Conservation (phyloP, 2,329 filamentous ascomycete species). For the Penicillium sp. region DNA sequence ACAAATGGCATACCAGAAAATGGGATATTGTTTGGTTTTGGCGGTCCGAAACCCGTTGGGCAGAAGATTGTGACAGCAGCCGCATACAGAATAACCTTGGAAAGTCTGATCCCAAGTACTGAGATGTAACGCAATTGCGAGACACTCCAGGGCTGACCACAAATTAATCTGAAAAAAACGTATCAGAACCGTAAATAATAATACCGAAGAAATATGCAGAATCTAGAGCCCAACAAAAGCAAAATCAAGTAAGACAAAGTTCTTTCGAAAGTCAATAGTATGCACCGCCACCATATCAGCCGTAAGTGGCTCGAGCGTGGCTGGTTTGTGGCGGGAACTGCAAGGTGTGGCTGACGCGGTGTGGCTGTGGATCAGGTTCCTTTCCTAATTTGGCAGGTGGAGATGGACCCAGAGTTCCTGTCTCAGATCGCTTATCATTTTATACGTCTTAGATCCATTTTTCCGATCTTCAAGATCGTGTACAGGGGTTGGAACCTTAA, state of each 20-base stretch:
- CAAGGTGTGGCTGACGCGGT: conserved; percentile 22
- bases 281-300: conserved; percentile 17
- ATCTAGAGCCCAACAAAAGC: conserved; percentile 9
- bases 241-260: conserved; percentile 6
- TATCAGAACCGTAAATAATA: not conserved
- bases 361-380: conserved; percentile 17
- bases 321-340: conserved; percentile 11
- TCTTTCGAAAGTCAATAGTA: conserved; percentile 11
- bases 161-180: not conserved
- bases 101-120: not conserved
- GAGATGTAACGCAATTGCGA: not conserved
- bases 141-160: not conserved
- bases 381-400: conserved; percentile 14
- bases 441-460: not conserved
- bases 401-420: not conserved
- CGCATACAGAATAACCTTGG: not conserved
- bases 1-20: not conserved
- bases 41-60: not conserved
- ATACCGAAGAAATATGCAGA: conserved; percentile 1
- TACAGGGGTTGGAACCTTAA: conserved; percentile 6
- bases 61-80: not conserved
- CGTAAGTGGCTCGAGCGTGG: conserved; percentile 14
- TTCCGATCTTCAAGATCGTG: not conserved
- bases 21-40: not conserved
- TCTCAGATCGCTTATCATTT: not conserved